Evolutionary conservation across 306 rosid species (phyloP).

Genomic region (Prunus armeniaca): DNA sequence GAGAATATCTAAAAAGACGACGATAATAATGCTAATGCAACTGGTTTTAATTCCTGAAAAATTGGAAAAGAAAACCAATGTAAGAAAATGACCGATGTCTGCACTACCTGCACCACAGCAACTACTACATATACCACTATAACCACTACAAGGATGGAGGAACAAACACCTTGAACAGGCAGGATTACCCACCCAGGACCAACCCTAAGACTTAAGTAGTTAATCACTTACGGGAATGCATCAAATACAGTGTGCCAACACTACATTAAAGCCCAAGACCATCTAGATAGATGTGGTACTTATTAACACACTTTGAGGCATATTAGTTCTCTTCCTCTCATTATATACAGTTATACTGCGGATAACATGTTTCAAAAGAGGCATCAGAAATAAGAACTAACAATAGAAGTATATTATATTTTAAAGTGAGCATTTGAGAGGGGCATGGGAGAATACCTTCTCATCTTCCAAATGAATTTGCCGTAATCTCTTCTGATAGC

Average conservation of each 20-base stretch:
- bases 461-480: constrained; percentile 90
- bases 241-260: neutral
- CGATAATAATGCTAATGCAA: neutral
- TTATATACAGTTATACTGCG: neutral
- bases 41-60: neutral
- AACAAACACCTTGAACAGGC: constrained; percentile 10
- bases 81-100: neutral
- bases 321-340: neutral
- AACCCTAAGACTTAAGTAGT: neutral
- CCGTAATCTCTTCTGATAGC: constrained; percentile 69
- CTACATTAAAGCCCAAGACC: neutral
- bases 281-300: neutral
- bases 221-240: neutral
- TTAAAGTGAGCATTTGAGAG: neutral
- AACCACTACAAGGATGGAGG: constrained; percentile 13
- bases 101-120: no score
- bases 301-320: neutral
- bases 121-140: neutral
- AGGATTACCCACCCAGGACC: neutral
- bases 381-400: neutral
- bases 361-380: neutral
- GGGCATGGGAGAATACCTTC: constrained; percentile 47
- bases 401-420: neutral
- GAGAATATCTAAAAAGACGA: neutral
- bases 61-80: neutral